Conservation (phyloP, 441 rosid species). For the Erodium trifolium region DNA sequence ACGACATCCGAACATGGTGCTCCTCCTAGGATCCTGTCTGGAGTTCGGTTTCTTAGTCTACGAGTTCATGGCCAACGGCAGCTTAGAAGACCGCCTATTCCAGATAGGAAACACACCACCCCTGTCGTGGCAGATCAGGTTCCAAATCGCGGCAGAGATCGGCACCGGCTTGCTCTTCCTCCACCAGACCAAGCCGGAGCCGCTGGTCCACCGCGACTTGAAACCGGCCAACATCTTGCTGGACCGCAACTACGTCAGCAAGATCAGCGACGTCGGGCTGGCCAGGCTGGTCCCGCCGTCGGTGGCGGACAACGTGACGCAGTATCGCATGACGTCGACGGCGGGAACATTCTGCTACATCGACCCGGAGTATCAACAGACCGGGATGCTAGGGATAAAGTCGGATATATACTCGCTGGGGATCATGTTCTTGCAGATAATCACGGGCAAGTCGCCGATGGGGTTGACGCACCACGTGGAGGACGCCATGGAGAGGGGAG, state of each 20-base stretch:
- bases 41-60: no score
- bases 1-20: constrained; percentile 92
- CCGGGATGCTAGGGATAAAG: constrained; percentile 86
- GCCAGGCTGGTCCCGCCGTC: constrained; percentile 82
- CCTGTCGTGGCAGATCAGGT: constrained; percentile 82
- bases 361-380: constrained; percentile 93
- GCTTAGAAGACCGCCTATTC: constrained; percentile 79
- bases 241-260: constrained; percentile 83
- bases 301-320: constrained; percentile 70
- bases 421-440: constrained; percentile 65
- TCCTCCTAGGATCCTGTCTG: constrained; percentile 44
- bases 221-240: constrained; percentile 85
- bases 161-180: constrained; percentile 73
- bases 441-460: constrained; percentile 82
- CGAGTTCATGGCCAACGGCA: constrained; percentile 9
- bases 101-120: constrained; percentile 48
- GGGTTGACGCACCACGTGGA: constrained; percentile 77
- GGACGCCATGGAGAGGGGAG: constrained; percentile 58
- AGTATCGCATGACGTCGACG: constrained; percentile 84
- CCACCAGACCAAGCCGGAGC: constrained; percentile 92
- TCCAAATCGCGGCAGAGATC: constrained; percentile 77
- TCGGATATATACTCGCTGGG: constrained; percentile 86
- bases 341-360: constrained; percentile 97
- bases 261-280: constrained; percentile 25
- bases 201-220: constrained; percentile 85